phyloP scores from a whole-genome alignment of 176 grass and related monocot genomes.

The Puccinellia tenuiflora region DNA sequence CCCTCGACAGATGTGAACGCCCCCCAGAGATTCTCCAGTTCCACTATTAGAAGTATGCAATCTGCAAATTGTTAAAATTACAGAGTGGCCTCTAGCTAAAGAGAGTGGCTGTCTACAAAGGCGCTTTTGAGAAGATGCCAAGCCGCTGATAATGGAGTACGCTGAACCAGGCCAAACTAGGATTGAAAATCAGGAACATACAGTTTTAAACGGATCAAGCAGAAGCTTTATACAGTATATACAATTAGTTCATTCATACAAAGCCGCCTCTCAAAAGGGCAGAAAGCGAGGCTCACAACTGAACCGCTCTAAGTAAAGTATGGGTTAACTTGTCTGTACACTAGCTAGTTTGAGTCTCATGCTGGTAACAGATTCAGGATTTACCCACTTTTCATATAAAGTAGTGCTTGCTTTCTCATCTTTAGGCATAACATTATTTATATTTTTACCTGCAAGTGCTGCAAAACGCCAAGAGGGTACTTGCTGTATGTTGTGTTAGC shows the following conservation, averaged over 20 bases:
- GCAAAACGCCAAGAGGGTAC: neutral
- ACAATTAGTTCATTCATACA: neutral
- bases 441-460: slow-evolving; percentile 3
- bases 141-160: neutral
- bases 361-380: slow-evolving; percentile 22
- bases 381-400: neutral
- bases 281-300: neutral
- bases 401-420: neutral
- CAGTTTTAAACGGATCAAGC: neutral
- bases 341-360: slow-evolving; percentile 5
- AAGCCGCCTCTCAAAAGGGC: slow-evolving; percentile 1
- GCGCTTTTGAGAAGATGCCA: slow-evolving; percentile 14
- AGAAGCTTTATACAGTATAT: neutral
- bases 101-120: neutral
- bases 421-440: neutral
- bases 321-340: neutral
- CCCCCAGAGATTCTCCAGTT: neutral
- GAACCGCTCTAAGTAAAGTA: neutral
- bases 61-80: neutral
- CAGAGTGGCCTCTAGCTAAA: neutral
- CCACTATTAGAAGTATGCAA: neutral
- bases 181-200: neutral
- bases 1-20: neutral
- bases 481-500: neutral
- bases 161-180: neutral